Conservation (phyloP, 2,329 filamentous ascomycete genomes). For the Neurospora sp. region DNA sequence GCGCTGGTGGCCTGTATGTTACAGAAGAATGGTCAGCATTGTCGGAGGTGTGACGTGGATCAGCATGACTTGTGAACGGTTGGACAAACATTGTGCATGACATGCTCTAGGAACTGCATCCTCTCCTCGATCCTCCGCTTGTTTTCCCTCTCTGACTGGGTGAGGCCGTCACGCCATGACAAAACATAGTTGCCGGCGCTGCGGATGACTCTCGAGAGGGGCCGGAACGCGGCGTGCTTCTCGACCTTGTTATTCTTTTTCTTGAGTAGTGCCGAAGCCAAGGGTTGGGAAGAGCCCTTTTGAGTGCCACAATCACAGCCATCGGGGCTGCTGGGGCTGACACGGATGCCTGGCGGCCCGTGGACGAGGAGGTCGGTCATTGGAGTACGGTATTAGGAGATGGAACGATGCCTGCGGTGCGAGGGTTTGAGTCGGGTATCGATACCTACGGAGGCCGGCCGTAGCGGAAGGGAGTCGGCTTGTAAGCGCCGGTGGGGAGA, state of each 20-base stretch:
- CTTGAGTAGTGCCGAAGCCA: slow-evolving; percentile 1
- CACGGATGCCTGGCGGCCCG: slow-evolving; percentile 6
- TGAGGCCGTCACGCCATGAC: slow-evolving; percentile 44
- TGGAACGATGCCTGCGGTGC: background rate
- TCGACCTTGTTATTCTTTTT: slow-evolving; percentile 4
- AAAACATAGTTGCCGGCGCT: slow-evolving; percentile 30
- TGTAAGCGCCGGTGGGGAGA: background rate
- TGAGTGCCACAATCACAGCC: background rate
- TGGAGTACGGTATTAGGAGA: background rate
- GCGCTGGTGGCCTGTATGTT: slow-evolving; percentile 51
- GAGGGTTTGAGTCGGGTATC: background rate
- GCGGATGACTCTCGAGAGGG: slow-evolving; percentile 17
- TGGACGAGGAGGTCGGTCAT: slow-evolving; percentile 16
- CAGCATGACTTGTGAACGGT: slow-evolving; percentile 7
- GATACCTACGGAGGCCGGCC: background rate
- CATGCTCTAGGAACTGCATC: slow-evolving; percentile 51
- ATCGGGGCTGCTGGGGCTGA: slow-evolving; percentile 1
- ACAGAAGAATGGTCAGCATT: background rate
- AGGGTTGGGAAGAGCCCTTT: background rate
- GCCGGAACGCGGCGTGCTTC: slow-evolving; percentile 6
- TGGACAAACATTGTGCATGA: slow-evolving; percentile 52
- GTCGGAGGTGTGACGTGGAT: background rate
- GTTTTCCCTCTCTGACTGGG: slow-evolving; percentile 37
- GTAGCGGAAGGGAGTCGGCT: background rate
- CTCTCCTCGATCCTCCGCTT: slow-evolving; percentile 42